A percentile compares a stretch with the other conserved stretches of the same genome.
phyloP scores from a whole-genome alignment of 768 basidiomycete genomes.

The Boletus vermiculosoides region DNA sequence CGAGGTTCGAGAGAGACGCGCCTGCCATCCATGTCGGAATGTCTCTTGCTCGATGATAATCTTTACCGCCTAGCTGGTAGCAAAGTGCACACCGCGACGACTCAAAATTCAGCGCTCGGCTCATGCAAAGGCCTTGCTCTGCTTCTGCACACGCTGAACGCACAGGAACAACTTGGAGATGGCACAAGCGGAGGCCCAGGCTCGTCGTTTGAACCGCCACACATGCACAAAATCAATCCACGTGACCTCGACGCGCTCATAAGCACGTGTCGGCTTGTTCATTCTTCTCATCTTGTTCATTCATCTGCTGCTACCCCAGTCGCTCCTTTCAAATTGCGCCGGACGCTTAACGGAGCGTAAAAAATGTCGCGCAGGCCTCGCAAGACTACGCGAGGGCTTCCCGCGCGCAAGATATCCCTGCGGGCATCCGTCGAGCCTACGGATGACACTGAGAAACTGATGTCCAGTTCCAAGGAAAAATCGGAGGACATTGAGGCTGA shows the following conservation, averaged over 20 bases:
- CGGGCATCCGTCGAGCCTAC: slow-evolving; percentile 6
- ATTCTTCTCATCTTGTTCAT: slow-evolving; percentile 3
- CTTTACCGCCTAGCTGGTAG: not conserved
- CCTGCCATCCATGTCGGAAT: slow-evolving; percentile 39
- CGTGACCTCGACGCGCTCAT: slow-evolving; percentile 28
- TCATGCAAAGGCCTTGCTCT: slow-evolving; percentile 2
- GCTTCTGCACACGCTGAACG: not conserved
- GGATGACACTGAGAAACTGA: slow-evolving; percentile 26
- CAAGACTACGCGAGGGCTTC: slow-evolving; percentile 4
- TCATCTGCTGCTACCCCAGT: slow-evolving; percentile 14
- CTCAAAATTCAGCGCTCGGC: slow-evolving; percentile 5
- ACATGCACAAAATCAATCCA: slow-evolving; percentile 30
- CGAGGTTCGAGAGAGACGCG: slow-evolving; percentile 28
- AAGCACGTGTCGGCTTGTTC: slow-evolving; percentile 23
- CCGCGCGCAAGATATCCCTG: slow-evolving; percentile 8
- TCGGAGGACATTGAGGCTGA: not conserved
- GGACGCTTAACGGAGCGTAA: slow-evolving; percentile 22
- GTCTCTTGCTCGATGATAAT: not conserved
- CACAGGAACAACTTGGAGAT: not conserved
- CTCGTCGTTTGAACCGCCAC: not conserved
- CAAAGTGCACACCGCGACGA: not conserved
- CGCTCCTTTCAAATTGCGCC: slow-evolving; percentile 26
- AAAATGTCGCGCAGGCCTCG: slow-evolving; percentile 21
- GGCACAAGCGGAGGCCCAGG: not conserved
- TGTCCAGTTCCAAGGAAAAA: slow-evolving; percentile 7